Conservation (phyloP, 1,284 basidiomycete species). For the Coniophora puteana region DNA sequence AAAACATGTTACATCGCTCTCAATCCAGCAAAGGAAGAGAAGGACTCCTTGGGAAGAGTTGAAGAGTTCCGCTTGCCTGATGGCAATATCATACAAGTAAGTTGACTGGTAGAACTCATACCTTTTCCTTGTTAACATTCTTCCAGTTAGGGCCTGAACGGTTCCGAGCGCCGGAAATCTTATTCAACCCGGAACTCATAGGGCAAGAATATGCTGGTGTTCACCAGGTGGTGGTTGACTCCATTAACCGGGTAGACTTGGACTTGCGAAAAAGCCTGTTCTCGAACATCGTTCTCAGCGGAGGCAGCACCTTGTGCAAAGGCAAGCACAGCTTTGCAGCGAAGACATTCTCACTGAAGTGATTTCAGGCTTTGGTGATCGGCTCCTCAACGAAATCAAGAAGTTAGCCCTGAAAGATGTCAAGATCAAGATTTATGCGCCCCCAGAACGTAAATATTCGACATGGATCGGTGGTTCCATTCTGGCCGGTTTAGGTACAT, state of each 20-base stretch:
- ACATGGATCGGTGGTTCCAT: slow-evolving; percentile 99
- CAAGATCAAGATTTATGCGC: slow-evolving; percentile 99
- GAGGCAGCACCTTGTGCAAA: slow-evolving; percentile 92
- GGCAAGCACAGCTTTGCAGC: slow-evolving; percentile 44
- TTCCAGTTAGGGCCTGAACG: slow-evolving; percentile 88
- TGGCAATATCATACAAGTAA: slow-evolving; percentile 88
- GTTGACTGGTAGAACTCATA: slow-evolving; percentile 17
- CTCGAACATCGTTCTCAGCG: slow-evolving; percentile 95
- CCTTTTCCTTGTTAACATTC: slow-evolving; percentile 6
- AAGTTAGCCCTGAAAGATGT: slow-evolving; percentile 95
- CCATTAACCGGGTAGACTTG: slow-evolving; percentile 80
- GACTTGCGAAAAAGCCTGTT: slow-evolving; percentile 95
- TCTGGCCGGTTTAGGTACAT: slow-evolving; percentile 91
- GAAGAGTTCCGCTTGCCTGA: slow-evolving; percentile 97
- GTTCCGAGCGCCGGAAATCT: slow-evolving; percentile 95
- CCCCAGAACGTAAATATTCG: slow-evolving; percentile 99
- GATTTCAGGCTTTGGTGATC: slow-evolving; percentile 86
- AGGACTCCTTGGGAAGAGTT: slow-evolving; percentile 71
- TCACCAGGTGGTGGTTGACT: slow-evolving; percentile 92
- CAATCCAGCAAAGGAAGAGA: slow-evolving; percentile 93
- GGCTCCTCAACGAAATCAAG: slow-evolving; percentile 94
- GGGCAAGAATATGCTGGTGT: slow-evolving; percentile 97
- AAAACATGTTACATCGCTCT: slow-evolving; percentile 95
- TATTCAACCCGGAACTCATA: slow-evolving; percentile 97
- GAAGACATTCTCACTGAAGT: slow-evolving; percentile 5